Evolutionary conservation across 2,329 filamentous ascomycete genomes (phyloP).

Genomic region (Aspergillus flavus): DNA sequence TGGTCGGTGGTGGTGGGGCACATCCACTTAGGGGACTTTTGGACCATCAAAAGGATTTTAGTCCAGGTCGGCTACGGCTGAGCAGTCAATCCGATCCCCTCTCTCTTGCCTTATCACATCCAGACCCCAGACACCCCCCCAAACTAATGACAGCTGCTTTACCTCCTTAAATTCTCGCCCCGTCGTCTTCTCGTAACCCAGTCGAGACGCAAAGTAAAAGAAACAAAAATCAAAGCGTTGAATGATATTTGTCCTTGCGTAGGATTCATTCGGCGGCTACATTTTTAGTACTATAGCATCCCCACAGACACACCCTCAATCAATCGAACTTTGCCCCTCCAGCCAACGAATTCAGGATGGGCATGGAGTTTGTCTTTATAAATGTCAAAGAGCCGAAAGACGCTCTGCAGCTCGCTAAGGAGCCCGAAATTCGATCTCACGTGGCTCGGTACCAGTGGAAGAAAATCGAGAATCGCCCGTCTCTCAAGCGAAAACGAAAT

Average conservation of each 20-base stretch:
- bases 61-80: background rate
- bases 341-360: background rate
- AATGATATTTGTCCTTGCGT: background rate
- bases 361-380: slow-evolving; percentile 29
- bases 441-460: slow-evolving; percentile 31
- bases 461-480: slow-evolving; percentile 6
- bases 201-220: background rate
- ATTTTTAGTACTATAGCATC: background rate
- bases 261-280: background rate
- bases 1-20: background rate
- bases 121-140: background rate
- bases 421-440: slow-evolving; percentile 28
- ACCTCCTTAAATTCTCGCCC: background rate
- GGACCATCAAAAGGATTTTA: background rate
- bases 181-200: background rate
- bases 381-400: slow-evolving; percentile 29
- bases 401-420: slow-evolving; percentile 28
- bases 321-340: background rate
- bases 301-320: background rate
- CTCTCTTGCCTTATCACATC: background rate
- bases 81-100: background rate
- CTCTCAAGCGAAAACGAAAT: slow-evolving; percentile 7
- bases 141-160: background rate
- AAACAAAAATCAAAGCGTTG: background rate
- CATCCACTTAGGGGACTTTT: background rate